Percentiles rank a stretch among this genome's conserved stretches.
Evolutionary conservation across 2,329 filamentous ascomycete genomes (phyloP).

Genomic region (Talaromyces sp.): DNA sequence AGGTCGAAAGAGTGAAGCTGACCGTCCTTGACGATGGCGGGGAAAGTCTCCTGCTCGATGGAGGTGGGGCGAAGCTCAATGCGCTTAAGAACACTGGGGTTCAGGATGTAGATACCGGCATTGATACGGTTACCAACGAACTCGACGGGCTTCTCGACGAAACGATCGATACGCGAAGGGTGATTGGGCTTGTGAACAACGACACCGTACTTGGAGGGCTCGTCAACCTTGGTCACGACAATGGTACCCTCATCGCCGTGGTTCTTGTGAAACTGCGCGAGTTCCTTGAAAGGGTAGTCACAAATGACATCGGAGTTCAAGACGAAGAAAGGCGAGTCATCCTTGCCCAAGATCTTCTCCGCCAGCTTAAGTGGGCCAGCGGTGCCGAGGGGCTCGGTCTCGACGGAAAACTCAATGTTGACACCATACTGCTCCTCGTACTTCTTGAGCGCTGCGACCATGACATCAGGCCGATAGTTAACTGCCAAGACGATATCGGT

Average conservation of each 20-base stretch:
- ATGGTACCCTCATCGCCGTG: conserved; percentile 98
- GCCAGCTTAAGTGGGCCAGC: conserved; percentile 94
- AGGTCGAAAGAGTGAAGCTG: conserved; percentile 94
- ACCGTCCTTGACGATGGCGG: conserved; percentile 84
- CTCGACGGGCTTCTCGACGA: conserved; percentile 98
- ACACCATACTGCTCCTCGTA: conserved; percentile 92
- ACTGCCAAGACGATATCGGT: conserved; percentile 97
- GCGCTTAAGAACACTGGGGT: conserved; percentile 83
- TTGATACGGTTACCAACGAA: conserved; percentile 99
- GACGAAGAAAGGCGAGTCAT: conserved; percentile 94
- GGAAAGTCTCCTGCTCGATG: conserved; percentile 99
- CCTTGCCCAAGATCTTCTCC: conserved; percentile 87
- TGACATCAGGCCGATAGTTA: conserved; percentile 97
- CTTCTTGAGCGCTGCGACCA: conserved; percentile 93
- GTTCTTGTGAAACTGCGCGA: conserved; percentile 86
- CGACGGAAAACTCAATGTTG: conserved; percentile 95
- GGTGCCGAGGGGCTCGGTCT: conserved; percentile 92
- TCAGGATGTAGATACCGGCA: conserved; percentile 96
- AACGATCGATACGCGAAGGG: conserved; percentile 90
- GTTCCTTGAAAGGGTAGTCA: conserved; percentile 91
- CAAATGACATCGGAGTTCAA: conserved; percentile 98
- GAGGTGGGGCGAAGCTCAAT: conserved; percentile 96
- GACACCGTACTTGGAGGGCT: conserved; percentile 98
- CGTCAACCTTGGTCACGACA: conserved; percentile 97
- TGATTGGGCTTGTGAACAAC: conserved; percentile 96